Evolutionary conservation across 176 grass and related monocot genomes (phyloP).

Genomic region (Ananas comosus): DNA sequence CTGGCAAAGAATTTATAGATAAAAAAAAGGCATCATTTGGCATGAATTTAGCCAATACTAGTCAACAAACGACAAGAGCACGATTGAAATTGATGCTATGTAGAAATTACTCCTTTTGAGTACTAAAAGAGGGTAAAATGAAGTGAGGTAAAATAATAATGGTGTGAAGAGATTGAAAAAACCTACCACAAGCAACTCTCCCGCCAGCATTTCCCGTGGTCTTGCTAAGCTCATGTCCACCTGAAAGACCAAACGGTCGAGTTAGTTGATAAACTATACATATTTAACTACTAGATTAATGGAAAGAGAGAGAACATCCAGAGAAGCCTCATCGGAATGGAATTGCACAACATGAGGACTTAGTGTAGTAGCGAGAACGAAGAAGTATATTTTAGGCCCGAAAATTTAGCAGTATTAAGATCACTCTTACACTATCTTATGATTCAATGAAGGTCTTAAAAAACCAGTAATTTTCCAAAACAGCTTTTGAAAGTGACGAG

Average conservation of each 20-base stretch:
- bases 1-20: slow-evolving; percentile 13
- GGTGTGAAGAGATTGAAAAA: neutral
- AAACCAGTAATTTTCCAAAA: neutral
- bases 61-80: neutral
- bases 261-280: neutral
- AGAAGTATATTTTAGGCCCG: neutral
- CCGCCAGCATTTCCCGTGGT: slow-evolving; percentile 83
- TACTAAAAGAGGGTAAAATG: neutral
- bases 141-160: neutral
- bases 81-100: neutral
- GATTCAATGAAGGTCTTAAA: neutral
- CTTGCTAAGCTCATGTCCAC: slow-evolving; percentile 95
- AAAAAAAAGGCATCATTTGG: neutral
- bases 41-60: neutral
- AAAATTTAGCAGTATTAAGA: neutral
- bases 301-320: too few relatives aligned
- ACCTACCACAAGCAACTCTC: slow-evolving; percentile 79
- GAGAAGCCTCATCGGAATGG: neutral
- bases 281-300: too few relatives aligned
- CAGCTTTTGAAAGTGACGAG: too few relatives aligned
- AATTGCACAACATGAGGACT: neutral
- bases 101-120: neutral
- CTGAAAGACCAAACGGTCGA: slow-evolving; percentile 22
- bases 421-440: neutral
- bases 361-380: neutral